These are phyloP conservation scores for Colletotrichum sp. DNA, from an alignment of 2,329 filamentous ascomycete genomes.

Conservation along the genomic window DNA sequence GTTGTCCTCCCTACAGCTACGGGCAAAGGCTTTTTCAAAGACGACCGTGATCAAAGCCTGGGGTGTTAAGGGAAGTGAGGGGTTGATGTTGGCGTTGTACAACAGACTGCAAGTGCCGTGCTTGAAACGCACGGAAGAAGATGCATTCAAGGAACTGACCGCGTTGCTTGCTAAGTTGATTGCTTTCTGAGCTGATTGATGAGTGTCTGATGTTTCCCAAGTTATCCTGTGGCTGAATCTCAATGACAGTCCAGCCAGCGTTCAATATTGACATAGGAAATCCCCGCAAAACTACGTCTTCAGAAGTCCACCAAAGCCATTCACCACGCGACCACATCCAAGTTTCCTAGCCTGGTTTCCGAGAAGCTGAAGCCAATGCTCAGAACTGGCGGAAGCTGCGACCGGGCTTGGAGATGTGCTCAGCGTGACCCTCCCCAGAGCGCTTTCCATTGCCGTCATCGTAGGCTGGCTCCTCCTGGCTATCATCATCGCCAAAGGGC, in stretches of 20 bases:
- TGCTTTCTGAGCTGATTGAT: fast-evolving
- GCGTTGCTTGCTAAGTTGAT: fast-evolving
- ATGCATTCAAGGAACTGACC: background rate
- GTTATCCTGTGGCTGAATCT: background rate
- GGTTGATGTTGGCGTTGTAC: fast-evolving
- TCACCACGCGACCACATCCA: fast-evolving
- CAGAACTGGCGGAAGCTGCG: background rate
- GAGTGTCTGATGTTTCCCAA: background rate
- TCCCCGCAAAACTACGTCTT: background rate
- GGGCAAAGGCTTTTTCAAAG: background rate
- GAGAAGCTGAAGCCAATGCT: background rate
- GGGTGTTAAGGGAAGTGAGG: fast-evolving
- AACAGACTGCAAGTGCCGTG: fast-evolving
- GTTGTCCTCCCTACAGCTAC: background rate
- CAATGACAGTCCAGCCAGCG: background rate
- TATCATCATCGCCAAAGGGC: background rate
- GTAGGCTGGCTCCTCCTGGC: fast-evolving
- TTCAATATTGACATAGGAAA: background rate
- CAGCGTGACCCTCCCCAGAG: background rate
- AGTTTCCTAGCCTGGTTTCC: fast-evolving
- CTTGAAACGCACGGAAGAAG: fast-evolving
- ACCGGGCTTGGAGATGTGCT: background rate
- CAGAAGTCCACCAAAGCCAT: background rate
- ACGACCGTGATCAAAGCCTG: background rate
- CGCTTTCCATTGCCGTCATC: background rate